These are phyloP conservation scores for Triglochin maritima DNA, from an alignment of 106 monocot species.

Conservation along the genomic window DNA sequence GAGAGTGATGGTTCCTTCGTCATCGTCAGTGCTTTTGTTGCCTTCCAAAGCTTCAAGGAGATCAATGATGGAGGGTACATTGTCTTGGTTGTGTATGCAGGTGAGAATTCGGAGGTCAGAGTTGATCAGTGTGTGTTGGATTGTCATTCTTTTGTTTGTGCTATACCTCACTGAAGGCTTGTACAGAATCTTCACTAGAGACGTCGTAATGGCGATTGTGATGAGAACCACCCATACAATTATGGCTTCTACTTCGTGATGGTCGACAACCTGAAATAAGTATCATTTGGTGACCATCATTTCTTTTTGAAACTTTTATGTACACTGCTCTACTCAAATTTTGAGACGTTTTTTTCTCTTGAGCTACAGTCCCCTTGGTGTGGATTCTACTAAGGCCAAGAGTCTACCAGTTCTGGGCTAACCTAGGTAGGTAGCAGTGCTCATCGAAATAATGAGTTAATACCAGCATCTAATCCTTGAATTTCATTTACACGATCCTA, in stretches of 20 bases:
- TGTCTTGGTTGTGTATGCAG: conserved; percentile 5
- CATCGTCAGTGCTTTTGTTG: neutral
- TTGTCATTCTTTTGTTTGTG: conserved; percentile 4
- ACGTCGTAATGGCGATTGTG: neutral
- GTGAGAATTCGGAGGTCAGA: conserved; percentile 5
- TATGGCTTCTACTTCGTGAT: neutral
- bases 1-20: neutral
- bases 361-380: too few relatives aligned
- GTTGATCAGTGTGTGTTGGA: conserved; percentile 5
- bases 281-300: too few relatives aligned
- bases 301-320: too few relatives aligned
- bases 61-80: conserved; percentile 11
- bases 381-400: too few relatives aligned
- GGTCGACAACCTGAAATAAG: too few relatives aligned
- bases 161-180: conserved; percentile 8
- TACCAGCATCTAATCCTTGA: too few relatives aligned
- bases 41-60: neutral
- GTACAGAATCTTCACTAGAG: conserved; percentile 7
- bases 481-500: too few relatives aligned
- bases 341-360: too few relatives aligned
- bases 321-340: too few relatives aligned
- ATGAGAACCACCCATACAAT: neutral
- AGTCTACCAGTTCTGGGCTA: too few relatives aligned
- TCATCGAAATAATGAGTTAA: too few relatives aligned
- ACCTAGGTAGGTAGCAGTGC: too few relatives aligned